Conservation (phyloP, 768 basidiomycete species). For the Trametes sanguinea region DNA sequence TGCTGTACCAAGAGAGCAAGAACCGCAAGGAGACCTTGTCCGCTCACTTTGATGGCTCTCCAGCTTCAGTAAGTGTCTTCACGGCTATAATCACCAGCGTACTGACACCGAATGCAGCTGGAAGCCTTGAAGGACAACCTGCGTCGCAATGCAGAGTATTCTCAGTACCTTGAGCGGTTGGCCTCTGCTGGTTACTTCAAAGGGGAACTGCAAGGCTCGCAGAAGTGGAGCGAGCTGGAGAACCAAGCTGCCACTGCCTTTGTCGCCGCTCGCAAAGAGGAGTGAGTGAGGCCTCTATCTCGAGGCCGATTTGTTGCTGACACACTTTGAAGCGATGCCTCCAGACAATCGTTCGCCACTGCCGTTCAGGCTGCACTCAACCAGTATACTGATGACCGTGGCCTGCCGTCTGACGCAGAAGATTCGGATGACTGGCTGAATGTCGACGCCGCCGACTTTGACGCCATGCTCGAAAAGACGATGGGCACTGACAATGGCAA, state of each 20-base stretch:
- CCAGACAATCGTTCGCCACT: constrained; percentile 74
- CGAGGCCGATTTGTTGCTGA: not conserved
- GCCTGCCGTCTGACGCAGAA: constrained; percentile 46
- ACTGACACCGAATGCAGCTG: constrained; percentile 39
- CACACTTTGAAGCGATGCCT: constrained; percentile 45
- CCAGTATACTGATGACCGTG: constrained; percentile 36
- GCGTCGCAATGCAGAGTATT: constrained; percentile 66
- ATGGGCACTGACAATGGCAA: constrained; percentile 21
- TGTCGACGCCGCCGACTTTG: constrained; percentile 73
- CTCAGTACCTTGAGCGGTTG: constrained; percentile 69
- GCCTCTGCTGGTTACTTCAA: constrained; percentile 72
- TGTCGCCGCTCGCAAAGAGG: constrained; percentile 57
- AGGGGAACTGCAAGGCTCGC: constrained; percentile 74
- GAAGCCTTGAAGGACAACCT: constrained; percentile 69
- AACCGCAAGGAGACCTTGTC: constrained; percentile 47
- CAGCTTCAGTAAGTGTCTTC: constrained; percentile 47
- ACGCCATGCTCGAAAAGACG: constrained; percentile 62
- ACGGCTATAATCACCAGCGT: not conserved
- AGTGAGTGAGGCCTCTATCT: constrained; percentile 53
- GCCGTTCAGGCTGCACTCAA: constrained; percentile 67
- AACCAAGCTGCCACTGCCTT: constrained; percentile 68
- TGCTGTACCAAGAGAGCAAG: constrained; percentile 88
- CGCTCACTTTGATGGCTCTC: constrained; percentile 33
- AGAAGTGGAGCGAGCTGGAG: constrained; percentile 74
- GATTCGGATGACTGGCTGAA: constrained; percentile 87